Conservation (phyloP, 1,139 yeast genomes). For the Lodderomyces theae region DNA sequence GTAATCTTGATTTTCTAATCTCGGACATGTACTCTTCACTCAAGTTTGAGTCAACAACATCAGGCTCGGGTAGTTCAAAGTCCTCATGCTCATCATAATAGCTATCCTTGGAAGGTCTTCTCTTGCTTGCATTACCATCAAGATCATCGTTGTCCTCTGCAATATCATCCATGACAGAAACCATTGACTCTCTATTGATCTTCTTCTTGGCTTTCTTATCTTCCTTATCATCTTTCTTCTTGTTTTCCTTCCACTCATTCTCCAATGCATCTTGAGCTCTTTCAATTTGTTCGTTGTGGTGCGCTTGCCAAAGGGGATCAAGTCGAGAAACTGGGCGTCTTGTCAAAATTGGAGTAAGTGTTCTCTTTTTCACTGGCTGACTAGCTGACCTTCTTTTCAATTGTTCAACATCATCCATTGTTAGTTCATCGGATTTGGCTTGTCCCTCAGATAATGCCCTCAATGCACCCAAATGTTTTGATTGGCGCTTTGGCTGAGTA, state of each 20-base stretch:
- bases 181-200: conserved; percentile 39
- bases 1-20: conserved; percentile 42
- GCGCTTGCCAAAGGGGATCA: conserved; percentile 59
- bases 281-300: conserved; percentile 47
- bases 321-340: conserved; percentile 68
- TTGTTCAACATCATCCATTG: conserved; percentile 41
- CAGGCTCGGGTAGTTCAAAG: conserved; percentile 41
- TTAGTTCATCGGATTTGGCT: conserved; percentile 27
- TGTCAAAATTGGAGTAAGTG: conserved; percentile 43
- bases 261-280: conserved; percentile 46
- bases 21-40: conserved; percentile 47
- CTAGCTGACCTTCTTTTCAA: conserved; percentile 50
- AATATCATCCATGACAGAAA: conserved; percentile 31
- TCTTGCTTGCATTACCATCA: conserved; percentile 9
- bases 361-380: conserved; percentile 36
- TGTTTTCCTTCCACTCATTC: conserved; percentile 23
- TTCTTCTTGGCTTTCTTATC: conserved; percentile 18
- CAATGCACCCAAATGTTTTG: conserved; percentile 23
- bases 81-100: conserved; percentile 19
- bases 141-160: no score
- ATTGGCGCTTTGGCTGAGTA: conserved; percentile 41
- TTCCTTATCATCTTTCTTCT: conserved; percentile 13
- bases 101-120: conserved; percentile 22
- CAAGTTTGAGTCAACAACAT: conserved; percentile 36
- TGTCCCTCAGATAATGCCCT: conserved; percentile 41